phyloP scores from a whole-genome alignment of 179 eudicot species.

The Beta corolliflora region DNA sequence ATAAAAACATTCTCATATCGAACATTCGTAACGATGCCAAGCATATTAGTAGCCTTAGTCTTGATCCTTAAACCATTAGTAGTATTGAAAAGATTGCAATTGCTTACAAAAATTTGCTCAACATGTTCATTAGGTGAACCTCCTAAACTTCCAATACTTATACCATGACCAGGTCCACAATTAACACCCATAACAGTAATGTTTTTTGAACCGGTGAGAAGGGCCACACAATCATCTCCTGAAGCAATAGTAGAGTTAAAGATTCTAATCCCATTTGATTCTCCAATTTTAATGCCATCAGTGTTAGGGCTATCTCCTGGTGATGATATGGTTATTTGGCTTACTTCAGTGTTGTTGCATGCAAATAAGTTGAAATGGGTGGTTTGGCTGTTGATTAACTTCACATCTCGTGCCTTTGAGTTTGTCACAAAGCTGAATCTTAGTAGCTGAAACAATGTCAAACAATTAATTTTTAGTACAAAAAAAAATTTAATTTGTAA shows the following conservation, averaged over 20 bases:
- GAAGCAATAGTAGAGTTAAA: slow-evolving; percentile 37
- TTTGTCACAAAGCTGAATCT: slow-evolving; percentile 55
- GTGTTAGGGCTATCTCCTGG: slow-evolving; percentile 69
- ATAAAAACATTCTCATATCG: slow-evolving; percentile 43
- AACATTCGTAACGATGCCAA: slow-evolving; percentile 39
- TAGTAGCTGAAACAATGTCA: slow-evolving; percentile 45
- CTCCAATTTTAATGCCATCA: slow-evolving; percentile 66
- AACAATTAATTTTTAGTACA: background rate
- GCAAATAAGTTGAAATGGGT: slow-evolving; percentile 56
- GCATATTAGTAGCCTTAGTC: slow-evolving; percentile 45
- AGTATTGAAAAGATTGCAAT: slow-evolving; percentile 42
- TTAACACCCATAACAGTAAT: slow-evolving; percentile 33
- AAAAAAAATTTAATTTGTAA: background rate
- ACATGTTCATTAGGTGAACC: slow-evolving; percentile 20
- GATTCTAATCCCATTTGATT: slow-evolving; percentile 37
- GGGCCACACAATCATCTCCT: slow-evolving; percentile 78
- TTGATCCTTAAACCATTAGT: slow-evolving; percentile 77
- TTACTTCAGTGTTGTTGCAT: slow-evolving; percentile 41
- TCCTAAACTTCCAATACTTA: slow-evolving; percentile 80
- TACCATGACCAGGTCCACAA: slow-evolving; percentile 87
- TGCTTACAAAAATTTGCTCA: slow-evolving; percentile 33
- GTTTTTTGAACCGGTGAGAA: slow-evolving; percentile 43
- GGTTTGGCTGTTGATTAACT: slow-evolving; percentile 55
- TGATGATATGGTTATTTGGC: slow-evolving; percentile 37
- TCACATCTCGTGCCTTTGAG: slow-evolving; percentile 40